A percentile compares a stretch with the other conserved stretches of the same genome.
Evolutionary conservation across 2,329 filamentous ascomycete species (phyloP).

Genomic region (Xylaria sp.): DNA sequence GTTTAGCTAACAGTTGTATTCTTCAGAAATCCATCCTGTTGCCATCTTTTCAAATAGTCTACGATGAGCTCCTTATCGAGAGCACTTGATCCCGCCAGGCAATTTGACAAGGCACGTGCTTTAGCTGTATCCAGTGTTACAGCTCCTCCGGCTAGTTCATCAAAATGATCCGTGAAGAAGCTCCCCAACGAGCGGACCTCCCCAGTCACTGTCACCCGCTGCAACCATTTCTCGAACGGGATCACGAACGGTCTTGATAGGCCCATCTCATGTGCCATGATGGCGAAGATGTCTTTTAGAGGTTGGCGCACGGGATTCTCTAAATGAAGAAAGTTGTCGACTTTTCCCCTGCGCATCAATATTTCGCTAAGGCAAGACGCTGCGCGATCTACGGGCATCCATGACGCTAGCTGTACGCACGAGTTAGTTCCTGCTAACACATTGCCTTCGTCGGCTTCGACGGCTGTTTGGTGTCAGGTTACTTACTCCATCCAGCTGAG

Average conservation of each 20-base stretch:
- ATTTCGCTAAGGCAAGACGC: conserved; percentile 26
- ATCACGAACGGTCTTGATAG: conserved; percentile 11
- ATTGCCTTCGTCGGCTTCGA: background rate
- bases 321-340: conserved; percentile 27
- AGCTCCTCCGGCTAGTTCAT: conserved; percentile 24
- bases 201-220: conserved; percentile 8
- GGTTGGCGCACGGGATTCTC: conserved; percentile 33
- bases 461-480: background rate
- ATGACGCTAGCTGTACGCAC: conserved; percentile 23
- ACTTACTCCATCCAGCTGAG: conserved; percentile 15
- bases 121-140: conserved; percentile 30
- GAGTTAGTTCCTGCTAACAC: background rate
- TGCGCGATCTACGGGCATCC: conserved; percentile 33
- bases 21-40: conserved; percentile 25
- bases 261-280: conserved; percentile 27
- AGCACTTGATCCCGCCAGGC: conserved; percentile 13
- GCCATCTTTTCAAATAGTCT: conserved; percentile 31
- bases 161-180: conserved; percentile 33
- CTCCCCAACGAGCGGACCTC: conserved; percentile 23
- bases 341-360: background rate
- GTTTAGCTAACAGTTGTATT: background rate
- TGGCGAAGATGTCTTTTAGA: conserved; percentile 25
- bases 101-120: conserved; percentile 21
- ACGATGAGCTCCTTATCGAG: conserved; percentile 27
- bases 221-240: conserved; percentile 28